Evolutionary conservation across 495 filamentous ascomycete species (phyloP).

Genomic region (Talaromyces nanjingensis): DNA sequence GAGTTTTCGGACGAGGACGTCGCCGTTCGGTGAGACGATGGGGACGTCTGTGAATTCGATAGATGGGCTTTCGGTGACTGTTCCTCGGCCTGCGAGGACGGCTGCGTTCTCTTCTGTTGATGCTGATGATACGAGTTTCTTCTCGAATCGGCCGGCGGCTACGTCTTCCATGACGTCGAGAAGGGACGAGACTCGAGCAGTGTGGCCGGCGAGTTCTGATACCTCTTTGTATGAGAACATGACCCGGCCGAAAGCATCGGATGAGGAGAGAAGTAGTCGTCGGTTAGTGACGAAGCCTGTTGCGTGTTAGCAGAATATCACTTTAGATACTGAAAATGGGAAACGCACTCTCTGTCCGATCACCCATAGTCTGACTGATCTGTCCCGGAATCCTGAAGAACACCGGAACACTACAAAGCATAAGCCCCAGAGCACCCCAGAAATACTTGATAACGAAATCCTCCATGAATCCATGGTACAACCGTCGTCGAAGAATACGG

Average conservation of each 20-base stretch:
- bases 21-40: slow-evolving; percentile 96
- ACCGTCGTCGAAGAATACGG: slow-evolving; percentile 76
- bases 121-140: slow-evolving; percentile 88
- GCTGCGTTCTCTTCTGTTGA: slow-evolving; percentile 68
- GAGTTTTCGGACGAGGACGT: slow-evolving; percentile 74
- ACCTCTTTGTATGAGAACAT: slow-evolving; percentile 99
- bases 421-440: slow-evolving; percentile 89
- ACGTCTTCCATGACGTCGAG: slow-evolving; percentile 94
- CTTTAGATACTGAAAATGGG: slow-evolving; percentile 16
- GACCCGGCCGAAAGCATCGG: slow-evolving; percentile 89
- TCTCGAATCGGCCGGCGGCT: slow-evolving; percentile 80
- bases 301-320: slow-evolving; percentile 5
- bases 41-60: slow-evolving; percentile 89
- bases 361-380: slow-evolving; percentile 67
- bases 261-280: slow-evolving; percentile 81
- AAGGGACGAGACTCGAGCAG: slow-evolving; percentile 79
- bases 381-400: slow-evolving; percentile 88
- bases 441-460: slow-evolving; percentile 99
- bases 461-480: slow-evolving; percentile 98
- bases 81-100: slow-evolving; percentile 72
- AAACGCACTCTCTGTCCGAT: slow-evolving; percentile 75
- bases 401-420: slow-evolving; percentile 93
- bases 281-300: slow-evolving; percentile 86
- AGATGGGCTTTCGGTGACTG: slow-evolving; percentile 65
- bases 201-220: slow-evolving; percentile 90